A percentile compares a stretch with the other conserved stretches of the same genome.
These are phyloP conservation scores for Senna siamea DNA, from an alignment of 306 rosid genomes.

Conservation along the genomic window DNA sequence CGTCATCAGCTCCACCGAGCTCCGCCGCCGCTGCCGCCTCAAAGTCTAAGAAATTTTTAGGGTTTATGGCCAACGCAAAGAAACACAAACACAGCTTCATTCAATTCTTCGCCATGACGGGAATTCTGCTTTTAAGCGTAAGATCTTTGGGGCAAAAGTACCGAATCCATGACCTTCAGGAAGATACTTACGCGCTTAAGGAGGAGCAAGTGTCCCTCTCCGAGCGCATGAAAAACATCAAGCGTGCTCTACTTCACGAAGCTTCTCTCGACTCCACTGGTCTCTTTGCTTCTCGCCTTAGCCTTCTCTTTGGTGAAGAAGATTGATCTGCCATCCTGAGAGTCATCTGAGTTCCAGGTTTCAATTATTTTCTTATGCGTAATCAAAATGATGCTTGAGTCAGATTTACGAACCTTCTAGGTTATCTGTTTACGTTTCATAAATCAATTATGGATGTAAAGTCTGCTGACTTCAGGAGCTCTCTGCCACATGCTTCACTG, in stretches of 20 bases:
- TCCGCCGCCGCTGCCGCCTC: slow-evolving; percentile 35
- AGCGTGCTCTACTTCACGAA: slow-evolving; percentile 65
- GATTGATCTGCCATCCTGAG: slow-evolving; percentile 25
- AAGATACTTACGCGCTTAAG: slow-evolving; percentile 61
- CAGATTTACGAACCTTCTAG: neutral
- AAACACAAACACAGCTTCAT: slow-evolving; percentile 75
- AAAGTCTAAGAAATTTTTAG: slow-evolving; percentile 39
- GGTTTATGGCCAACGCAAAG: slow-evolving; percentile 47
- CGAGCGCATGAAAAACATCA: slow-evolving; percentile 59
- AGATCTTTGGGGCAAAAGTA: slow-evolving; percentile 86
- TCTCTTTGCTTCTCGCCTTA: slow-evolving; percentile 70
- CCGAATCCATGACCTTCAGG: slow-evolving; percentile 63
- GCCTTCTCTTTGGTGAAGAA: slow-evolving; percentile 61
- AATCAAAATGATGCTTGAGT: neutral
- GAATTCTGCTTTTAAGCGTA: slow-evolving; percentile 69
- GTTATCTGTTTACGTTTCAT: neutral
- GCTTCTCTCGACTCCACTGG: slow-evolving; percentile 81
- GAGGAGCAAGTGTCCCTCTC: slow-evolving; percentile 53
- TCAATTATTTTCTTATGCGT: neutral
- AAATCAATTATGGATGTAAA: slow-evolving; percentile 1
- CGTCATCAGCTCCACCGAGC: slow-evolving; percentile 50
- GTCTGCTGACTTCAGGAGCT: neutral
- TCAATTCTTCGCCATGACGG: slow-evolving; percentile 79
- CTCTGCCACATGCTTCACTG: neutral
- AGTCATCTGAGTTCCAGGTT: slow-evolving; percentile 26